Evolutionary conservation across 169 alveolate genomes (phyloP), one percentile per base, ranked within the genome.

Genomic region (Cryptosporidium ryanae): DNA sequence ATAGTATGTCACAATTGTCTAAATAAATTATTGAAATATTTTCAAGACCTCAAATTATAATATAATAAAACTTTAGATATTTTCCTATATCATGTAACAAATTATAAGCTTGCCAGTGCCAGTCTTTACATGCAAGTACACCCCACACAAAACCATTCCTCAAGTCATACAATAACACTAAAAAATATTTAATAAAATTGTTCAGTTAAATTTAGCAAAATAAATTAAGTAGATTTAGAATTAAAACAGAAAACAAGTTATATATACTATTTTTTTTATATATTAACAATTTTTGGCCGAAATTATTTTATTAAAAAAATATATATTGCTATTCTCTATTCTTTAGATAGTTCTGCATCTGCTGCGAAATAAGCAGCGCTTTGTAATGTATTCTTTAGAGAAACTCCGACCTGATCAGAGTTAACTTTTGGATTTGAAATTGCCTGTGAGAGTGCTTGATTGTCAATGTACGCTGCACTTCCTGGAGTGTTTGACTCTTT

Each of bases 321-420:
- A 52, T 52, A 21, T 50, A 27, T 27, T 49, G 2, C 43, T 68
- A 68, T 52, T 68, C 31, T 15, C 12, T 38, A 76, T 38, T 54
- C 46, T 52, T 68, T 68, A 31, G 44, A 68, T 10, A 68, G 83
- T 32, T 68, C 83, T 3, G 87, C 87, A 34, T 76, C 87, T 25
- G 87, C 87, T 32, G 87, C 87, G 48, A 76, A 76, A 18, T 43
- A 76, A 25, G 87, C 87, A 59, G 87, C 87, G 23, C 18, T 76
- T 46, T 76, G 87, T 18, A 76, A 25, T 4, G 87, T 76, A 59
- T 63, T 76, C 23, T 76, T 76, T 46, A 76, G 38, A 2, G 87
- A 59, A 32, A 61, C 71, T 59, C 66, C 87, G 18, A 76, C 87
- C 50, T 76, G 87, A 44, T 76, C 87, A 21, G 71, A 61, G 44